phyloP scores from a whole-genome alignment of 2,329 filamentous ascomycete genomes.

The Venturia carpophila region DNA sequence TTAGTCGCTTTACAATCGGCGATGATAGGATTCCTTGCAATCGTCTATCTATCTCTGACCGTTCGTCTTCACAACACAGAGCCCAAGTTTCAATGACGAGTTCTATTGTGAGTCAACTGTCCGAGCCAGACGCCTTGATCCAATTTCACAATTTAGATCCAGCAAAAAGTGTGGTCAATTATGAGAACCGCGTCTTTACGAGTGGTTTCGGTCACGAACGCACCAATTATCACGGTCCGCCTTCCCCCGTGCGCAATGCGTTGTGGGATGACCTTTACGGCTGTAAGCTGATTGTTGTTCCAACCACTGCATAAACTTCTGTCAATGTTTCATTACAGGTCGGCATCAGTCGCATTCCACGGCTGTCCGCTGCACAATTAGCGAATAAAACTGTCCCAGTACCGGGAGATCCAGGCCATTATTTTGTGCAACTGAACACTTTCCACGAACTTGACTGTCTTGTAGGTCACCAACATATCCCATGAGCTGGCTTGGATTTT shows the following conservation, averaged over 20 bases:
- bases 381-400: background rate
- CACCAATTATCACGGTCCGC: conserved; percentile 5
- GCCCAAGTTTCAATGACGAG: no score
- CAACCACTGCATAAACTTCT: no score
- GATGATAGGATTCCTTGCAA: no score
- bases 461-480: background rate
- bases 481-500: no score
- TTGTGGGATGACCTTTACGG: conserved; percentile 1
- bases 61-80: no score
- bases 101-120: no score
- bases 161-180: background rate
- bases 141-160: no score
- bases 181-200: background rate
- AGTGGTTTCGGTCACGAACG: background rate
- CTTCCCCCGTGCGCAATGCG: background rate
- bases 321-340: no score
- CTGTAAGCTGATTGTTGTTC: background rate
- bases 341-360: no score
- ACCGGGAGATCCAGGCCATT: background rate
- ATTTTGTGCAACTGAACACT: background rate
- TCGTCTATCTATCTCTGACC: no score
- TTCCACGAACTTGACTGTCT: conserved; percentile 6
- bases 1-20: no score
- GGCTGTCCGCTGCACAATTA: background rate
- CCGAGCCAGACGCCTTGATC: no score